Evolutionary conservation across 768 basidiomycete species (phyloP).

Genomic region (Lentinula sp.): DNA sequence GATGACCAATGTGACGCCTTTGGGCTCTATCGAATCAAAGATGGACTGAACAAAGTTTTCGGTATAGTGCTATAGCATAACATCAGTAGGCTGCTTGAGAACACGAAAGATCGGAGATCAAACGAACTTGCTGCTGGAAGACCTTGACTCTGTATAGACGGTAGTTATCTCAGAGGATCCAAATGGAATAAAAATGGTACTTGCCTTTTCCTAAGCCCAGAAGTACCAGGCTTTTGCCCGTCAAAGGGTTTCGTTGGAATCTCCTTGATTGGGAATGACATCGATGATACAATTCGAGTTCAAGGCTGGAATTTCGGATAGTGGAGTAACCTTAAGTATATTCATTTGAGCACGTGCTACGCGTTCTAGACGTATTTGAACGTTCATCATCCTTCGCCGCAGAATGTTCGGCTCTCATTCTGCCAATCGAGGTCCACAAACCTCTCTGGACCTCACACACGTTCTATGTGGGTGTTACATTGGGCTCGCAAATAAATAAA

Average conservation of each 20-base stretch:
- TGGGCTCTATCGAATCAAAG: slow-evolving; percentile 79
- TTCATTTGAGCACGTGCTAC: neutral
- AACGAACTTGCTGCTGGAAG: slow-evolving; percentile 88
- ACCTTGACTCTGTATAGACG: slow-evolving; percentile 76
- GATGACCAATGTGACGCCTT: slow-evolving; percentile 83
- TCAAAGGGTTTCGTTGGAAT: slow-evolving; percentile 83
- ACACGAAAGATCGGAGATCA: slow-evolving; percentile 10
- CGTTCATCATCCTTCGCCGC: neutral
- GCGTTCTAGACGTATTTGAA: neutral
- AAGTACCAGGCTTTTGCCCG: slow-evolving; percentile 96
- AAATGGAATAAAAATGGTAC: slow-evolving; percentile 11
- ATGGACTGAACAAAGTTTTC: slow-evolving; percentile 98
- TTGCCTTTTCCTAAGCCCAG: slow-evolving; percentile 93
- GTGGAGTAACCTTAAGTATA: neutral
- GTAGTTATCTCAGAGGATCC: slow-evolving; percentile 12
- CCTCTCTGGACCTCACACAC: slow-evolving; percentile 61
- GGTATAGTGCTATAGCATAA: slow-evolving; percentile 76
- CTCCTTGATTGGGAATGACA: slow-evolving; percentile 53
- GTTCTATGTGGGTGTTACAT: slow-evolving; percentile 46
- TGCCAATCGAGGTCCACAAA: slow-evolving; percentile 23
- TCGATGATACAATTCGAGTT: slow-evolving; percentile 13
- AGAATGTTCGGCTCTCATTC: neutral
- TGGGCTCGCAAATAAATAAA: slow-evolving; percentile 2
- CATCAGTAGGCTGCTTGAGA: slow-evolving; percentile 7
- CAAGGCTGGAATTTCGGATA: neutral